Percentiles rank a stretch among this genome's conserved stretches.
phyloP scores from a whole-genome alignment of 768 basidiomycete species.

The Rhodotorula paludigena region DNA sequence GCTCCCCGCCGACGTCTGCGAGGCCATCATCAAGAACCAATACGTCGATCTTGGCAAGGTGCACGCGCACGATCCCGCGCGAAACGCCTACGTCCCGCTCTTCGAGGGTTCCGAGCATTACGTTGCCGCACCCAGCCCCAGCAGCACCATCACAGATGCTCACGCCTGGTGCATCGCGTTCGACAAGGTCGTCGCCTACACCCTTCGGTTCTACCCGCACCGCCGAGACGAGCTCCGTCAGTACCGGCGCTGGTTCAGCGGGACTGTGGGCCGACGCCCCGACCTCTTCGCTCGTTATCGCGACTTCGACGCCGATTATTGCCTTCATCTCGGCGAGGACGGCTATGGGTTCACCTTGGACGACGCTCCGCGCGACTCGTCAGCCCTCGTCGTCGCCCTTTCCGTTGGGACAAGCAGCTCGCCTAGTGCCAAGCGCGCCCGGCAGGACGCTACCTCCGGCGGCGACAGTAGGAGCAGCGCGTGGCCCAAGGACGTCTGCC shows the following conservation, averaged over 20 bases:
- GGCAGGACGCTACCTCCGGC: neutral
- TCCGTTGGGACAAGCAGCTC: neutral
- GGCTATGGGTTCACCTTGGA: neutral
- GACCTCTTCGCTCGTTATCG: neutral
- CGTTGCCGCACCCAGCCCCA: neutral
- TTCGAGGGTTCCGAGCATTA: neutral
- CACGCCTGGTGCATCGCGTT: neutral
- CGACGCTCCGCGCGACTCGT: neutral
- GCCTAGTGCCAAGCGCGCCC: no score
- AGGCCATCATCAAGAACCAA: neutral
- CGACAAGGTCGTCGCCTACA: neutral
- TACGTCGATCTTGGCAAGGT: neutral
- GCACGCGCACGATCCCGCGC: neutral
- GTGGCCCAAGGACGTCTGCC: neutral
- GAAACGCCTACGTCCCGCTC: neutral
- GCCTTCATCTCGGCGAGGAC: neutral
- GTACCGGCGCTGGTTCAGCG: neutral
- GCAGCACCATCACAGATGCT: neutral
- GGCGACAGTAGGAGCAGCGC: no score
- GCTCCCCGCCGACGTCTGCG: neutral
- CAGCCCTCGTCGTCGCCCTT: neutral
- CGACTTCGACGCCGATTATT: neutral
- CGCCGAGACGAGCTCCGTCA: neutral
- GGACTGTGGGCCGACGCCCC: no score
- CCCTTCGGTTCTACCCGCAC: neutral